Conservation (phyloP, 31 red algal species). For the Asparagopsis taxiformis region DNA sequence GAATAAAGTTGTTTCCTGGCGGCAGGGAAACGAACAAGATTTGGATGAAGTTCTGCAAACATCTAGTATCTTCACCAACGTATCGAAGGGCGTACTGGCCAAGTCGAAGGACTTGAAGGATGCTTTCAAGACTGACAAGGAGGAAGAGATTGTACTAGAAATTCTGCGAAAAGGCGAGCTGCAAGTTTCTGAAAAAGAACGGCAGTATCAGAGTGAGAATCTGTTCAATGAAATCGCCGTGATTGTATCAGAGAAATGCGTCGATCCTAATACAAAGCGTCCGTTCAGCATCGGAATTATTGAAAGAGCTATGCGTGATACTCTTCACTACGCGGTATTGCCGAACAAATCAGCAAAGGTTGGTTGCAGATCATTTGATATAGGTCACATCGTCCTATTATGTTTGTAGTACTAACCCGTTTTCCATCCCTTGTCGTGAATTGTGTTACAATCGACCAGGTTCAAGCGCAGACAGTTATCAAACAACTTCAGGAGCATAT, state of each 20-base stretch:
- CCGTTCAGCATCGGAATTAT: slow-evolving; percentile 87
- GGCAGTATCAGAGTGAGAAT: slow-evolving; percentile 73
- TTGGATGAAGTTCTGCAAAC: slow-evolving; percentile 97
- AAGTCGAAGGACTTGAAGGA: slow-evolving; percentile 82
- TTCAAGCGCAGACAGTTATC: slow-evolving; percentile 91
- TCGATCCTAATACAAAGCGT: slow-evolving; percentile 81
- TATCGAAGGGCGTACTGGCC: slow-evolving; percentile 95
- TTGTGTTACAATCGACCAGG: neutral
- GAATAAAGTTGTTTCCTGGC: slow-evolving; percentile 96
- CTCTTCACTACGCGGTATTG: slow-evolving; percentile 79
- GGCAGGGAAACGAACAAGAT: slow-evolving; percentile 86
- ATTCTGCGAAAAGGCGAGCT: slow-evolving; percentile 88
- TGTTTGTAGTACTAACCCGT: neutral
- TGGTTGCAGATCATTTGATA: slow-evolving; percentile 2
- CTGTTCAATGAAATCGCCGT: slow-evolving; percentile 88
- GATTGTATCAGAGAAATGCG: slow-evolving; percentile 85
- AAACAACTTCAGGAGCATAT: slow-evolving; percentile 77
- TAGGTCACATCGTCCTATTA: neutral
- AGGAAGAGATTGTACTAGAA: slow-evolving; percentile 51
- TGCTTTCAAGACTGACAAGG: slow-evolving; percentile 87
- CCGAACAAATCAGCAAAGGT: slow-evolving; percentile 89
- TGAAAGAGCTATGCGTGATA: slow-evolving; percentile 85
- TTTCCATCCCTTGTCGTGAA: neutral
- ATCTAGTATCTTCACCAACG: slow-evolving; percentile 91
- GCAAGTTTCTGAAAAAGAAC: slow-evolving; percentile 92